A percentile compares a stretch with the other conserved stretches of the same genome.
phyloP scores from a whole-genome alignment of 805 yeast genomes.

The Yarrowia deformans region DNA sequence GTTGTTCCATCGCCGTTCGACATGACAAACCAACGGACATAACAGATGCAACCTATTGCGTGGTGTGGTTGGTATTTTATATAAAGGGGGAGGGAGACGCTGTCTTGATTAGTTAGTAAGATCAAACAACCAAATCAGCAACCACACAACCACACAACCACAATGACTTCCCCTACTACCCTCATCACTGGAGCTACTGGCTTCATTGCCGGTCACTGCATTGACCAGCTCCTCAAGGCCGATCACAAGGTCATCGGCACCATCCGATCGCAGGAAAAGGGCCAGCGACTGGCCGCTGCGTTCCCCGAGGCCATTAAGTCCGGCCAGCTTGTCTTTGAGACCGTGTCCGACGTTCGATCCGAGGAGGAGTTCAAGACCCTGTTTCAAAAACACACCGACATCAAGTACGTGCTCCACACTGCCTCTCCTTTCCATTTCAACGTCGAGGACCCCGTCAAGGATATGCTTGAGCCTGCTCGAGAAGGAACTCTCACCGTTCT shows the following conservation, averaged over 20 bases:
- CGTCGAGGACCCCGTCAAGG: constrained; percentile 52
- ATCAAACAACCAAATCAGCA: too few relatives aligned
- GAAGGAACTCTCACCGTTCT: constrained; percentile 58
- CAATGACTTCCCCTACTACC: constrained; percentile 42
- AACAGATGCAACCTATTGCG: not conserved
- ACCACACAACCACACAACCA: not conserved
- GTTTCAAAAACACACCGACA: constrained; percentile 53
- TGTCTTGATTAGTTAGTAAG: not conserved
- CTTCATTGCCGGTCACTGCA: constrained; percentile 56
- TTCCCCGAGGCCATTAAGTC: constrained; percentile 43
- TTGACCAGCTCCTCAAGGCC: constrained; percentile 51
- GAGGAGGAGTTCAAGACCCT: constrained; percentile 57
- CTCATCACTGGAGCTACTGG: constrained; percentile 58
- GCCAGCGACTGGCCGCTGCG: constrained; percentile 47
- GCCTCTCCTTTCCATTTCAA: constrained; percentile 53
- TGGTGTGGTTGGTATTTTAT: not conserved
- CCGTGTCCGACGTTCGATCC: constrained; percentile 48
- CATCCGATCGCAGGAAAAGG: constrained; percentile 56
- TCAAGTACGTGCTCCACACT: constrained; percentile 52
- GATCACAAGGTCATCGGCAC: constrained; percentile 59
- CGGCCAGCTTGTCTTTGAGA: constrained; percentile 46
- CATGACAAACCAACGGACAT: constrained; percentile 14
- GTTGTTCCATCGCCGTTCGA: not conserved
- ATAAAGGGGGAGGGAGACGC: not conserved
- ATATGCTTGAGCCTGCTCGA: constrained; percentile 58